Evolutionary conservation across 805 yeast genomes (phyloP), one percentile per base, ranked within the genome.

Genomic region (Pichia kluyveri): DNA sequence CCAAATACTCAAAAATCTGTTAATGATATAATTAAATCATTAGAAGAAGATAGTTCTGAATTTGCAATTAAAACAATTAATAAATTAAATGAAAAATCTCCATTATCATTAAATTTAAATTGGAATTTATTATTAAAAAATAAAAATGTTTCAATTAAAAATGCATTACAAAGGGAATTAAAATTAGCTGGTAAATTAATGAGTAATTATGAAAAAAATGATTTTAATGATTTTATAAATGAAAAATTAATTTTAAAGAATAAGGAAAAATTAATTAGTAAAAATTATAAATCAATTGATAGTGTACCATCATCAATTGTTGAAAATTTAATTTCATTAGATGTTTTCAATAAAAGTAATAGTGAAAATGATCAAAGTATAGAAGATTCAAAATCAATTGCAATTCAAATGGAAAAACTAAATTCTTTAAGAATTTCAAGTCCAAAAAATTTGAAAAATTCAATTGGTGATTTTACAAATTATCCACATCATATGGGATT

Each of bases 151-250:
- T 73, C 82, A 51, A 79, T 88, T 56, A 73, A 74, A 47, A 69
- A 79, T 43, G 85, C 91, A 37, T 69, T 93, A 50, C 77, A 77
- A 55, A 76, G 78, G 56, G 98, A 93, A 66, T 72, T 86, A 62
- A 70, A 72, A 49, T 68, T 89, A 23, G 96, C 96, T 30, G 76
- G 86, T 49, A 81, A 86, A 65, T 77, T 89, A 75, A 76, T 82
- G 76, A 61, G 67, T 23, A 70, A 73, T 47, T 73, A 79, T 26
- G 72, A 66, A 46, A 56, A 64, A 15, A 71, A 69, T 49, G 64
- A 62, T 56, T 77, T 77, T 57, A 78, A 72, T 49, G 75, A 72
- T 56, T 79, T 75, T 50, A 79, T 77, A 42, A 57, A 63, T 42
- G 79, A 75, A 59, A 76, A 75, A 55, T 69, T 77, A 51, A 72